Evolutionary conservation across 257 asterid genomes (phyloP), one percentile per base, ranked within the genome.

Genomic region (Euphrasia confusa): DNA sequence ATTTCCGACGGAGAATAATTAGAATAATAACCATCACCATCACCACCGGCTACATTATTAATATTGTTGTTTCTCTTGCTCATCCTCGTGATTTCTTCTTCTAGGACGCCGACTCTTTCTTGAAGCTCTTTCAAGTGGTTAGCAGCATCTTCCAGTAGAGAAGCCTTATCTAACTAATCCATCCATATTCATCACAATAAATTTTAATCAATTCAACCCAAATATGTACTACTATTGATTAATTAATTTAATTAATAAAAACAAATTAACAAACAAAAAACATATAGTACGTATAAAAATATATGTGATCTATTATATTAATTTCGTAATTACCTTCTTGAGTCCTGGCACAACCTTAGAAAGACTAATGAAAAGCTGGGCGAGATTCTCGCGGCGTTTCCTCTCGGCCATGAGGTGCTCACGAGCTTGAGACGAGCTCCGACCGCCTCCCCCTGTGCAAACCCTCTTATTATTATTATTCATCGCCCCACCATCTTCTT

Each of bases 271-370:
- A 21, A 21, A 21, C 24, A 21, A 21, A 21, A 21, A 21, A 21
- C 24, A 21, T 21, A 21, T 21, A 21, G 24, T 1, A 0, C 0
- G 24, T 21, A 21, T 21, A 21, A 21, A 21, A 21, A 21, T n/a
- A n/a, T n/a, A 39, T 39, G 45, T 39, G 2, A 39, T 39, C 33
- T 2, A 28, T 28, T 28, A 28, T 27, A 30, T 10, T 40, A 7
- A 40, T 40, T 0, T 4, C 2, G 0, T 40, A 40, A 2, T 13
- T 78, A 86, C 94, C 94, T 81, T 83, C 67, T 77, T 83, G 48
- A 85, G 80, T 24, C 94, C 83, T 0, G 94, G 94, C 12, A 83
- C 80, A 24, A 79, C 47, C 71, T 83, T 85, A 1, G 94, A 80
- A 12, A 83, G 81, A 59, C 66, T 48, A 37, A 85, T 68, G 81